Base-by-base conservation (phyloP, 2,329 filamentous ascomycete genomes). In the Beauveria asiatica region DNA sequence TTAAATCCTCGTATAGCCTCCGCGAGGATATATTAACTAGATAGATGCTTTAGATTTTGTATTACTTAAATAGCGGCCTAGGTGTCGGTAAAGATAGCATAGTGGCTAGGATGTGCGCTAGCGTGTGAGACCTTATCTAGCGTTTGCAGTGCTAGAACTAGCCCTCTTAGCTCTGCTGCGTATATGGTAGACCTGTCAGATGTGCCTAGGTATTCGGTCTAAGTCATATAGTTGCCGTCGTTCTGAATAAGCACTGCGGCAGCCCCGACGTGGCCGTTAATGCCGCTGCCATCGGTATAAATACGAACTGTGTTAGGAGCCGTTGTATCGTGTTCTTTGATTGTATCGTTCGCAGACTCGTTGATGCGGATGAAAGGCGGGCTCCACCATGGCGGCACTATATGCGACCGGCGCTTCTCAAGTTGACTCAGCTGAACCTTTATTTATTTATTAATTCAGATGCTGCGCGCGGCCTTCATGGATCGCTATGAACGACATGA, bases 21-120 rank as follows among this genome's bases (percentile, higher is more conserved):
- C 16, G 55, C 54, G 54, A 69, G 62, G 60, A 68, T 68, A 52
- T 72, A 71, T 59, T 70, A 63, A 45, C 69, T 65, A 0, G 67
- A 72, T 33, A 65, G 66, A 50, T 59, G 51, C 44, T 67, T 66
- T 9, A 66, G 69, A 50, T 68, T 67, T 37, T 19, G 49, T 16
- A 69, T 64, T n/a, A 67, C 69, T 60, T 66, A 62, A 27, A 71
- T 70, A 30, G 68, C 67, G 9, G 68, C 69, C 49, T 72, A 64
- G 59, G 71, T 73, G 56, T 70, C 65, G 19, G 68, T 70, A 57
- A 70, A 72, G 60, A 70, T 67, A 59, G 61, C 62, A 61, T 61
- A 67, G 52, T 61, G 65, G 52, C 65, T 63, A 46, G 64, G 57
- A 30, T 42, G 49, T 17, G 11, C 23, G 10, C 46, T 62, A 37